Percentiles rank a stretch among this genome's conserved stretches.
Conservation (phyloP, 1,284 basidiomycete species). For the Phlebopus sp. region DNA sequence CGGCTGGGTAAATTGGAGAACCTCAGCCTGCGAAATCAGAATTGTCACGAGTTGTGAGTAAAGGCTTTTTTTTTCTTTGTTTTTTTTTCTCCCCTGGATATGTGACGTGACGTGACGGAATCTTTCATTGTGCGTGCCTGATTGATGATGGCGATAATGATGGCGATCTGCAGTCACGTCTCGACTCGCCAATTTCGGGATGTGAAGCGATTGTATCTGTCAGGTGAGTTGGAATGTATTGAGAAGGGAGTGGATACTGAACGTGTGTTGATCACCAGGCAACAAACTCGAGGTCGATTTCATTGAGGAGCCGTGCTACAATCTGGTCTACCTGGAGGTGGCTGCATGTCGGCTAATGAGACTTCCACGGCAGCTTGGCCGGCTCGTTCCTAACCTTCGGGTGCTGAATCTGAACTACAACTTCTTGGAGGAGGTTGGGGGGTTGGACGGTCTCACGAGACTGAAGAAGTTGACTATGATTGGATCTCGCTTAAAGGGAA, state of each 20-base stretch:
- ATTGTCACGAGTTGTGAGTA: slow-evolving; percentile 69
- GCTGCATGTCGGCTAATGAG: slow-evolving; percentile 83
- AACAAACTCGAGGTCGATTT: slow-evolving; percentile 46
- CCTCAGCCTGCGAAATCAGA: slow-evolving; percentile 88
- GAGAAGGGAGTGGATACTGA: slow-evolving; percentile 8
- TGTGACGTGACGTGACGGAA: slow-evolving; percentile 30
- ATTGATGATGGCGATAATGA: slow-evolving; percentile 32
- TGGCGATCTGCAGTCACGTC: slow-evolving; percentile 47
- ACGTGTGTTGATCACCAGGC: slow-evolving; percentile 34
- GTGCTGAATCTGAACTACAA: slow-evolving; percentile 96
- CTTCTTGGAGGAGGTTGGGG: slow-evolving; percentile 73
- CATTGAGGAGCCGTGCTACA: slow-evolving; percentile 71
- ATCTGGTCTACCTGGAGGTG: slow-evolving; percentile 90
- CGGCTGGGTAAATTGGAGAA: slow-evolving; percentile 79
- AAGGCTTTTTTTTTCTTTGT: slow-evolving; percentile 16
- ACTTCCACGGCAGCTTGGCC: slow-evolving; percentile 69
- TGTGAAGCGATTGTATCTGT: slow-evolving; percentile 91
- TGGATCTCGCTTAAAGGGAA: slow-evolving; percentile 75
- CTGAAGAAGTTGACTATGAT: slow-evolving; percentile 83
- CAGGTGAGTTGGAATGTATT: slow-evolving; percentile 55
- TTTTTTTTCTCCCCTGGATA: background rate
- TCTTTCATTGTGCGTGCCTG: slow-evolving; percentile 37
- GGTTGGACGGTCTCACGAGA: slow-evolving; percentile 69
- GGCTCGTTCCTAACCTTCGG: slow-evolving; percentile 81
- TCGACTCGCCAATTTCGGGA: slow-evolving; percentile 78